Percentiles rank a stretch among this genome's conserved stretches.
Conservation (phyloP, 768 basidiomycete species). For the Podaxis sp. region DNA sequence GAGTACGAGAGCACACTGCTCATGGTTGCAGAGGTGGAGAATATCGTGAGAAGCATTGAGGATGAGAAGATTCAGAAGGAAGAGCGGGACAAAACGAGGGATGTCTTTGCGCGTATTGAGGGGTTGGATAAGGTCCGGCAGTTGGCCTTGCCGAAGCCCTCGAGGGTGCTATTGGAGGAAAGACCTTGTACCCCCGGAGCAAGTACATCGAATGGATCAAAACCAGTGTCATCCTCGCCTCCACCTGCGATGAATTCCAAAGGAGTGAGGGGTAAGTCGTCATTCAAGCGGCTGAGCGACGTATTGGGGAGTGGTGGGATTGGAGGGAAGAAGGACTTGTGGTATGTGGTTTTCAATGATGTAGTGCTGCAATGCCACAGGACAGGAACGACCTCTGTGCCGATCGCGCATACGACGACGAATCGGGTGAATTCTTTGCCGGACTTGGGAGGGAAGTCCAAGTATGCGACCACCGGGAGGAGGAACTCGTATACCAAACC, state of each 20-base stretch:
- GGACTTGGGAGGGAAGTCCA: constrained; percentile 79
- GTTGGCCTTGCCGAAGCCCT: constrained; percentile 86
- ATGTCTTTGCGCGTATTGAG: constrained; percentile 94
- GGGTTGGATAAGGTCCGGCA: constrained; percentile 93
- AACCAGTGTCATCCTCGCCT: constrained; percentile 34
- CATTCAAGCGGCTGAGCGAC: constrained; percentile 86
- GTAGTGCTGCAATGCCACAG: constrained; percentile 90
- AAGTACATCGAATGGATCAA: constrained; percentile 26
- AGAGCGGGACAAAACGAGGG: constrained; percentile 91
- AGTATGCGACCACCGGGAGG: constrained; percentile 79
- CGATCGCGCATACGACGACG: constrained; percentile 63
- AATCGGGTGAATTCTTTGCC: constrained; percentile 74
- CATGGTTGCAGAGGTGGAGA: constrained; percentile 97
- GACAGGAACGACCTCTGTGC: constrained; percentile 83
- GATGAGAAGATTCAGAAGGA: constrained; percentile 98
- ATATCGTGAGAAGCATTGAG: constrained; percentile 93
- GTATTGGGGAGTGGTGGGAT: constrained; percentile 64
- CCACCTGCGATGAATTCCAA: constrained; percentile 41
- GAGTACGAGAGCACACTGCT: constrained; percentile 95
- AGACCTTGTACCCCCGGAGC: constrained; percentile 41
- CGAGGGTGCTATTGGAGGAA: constrained; percentile 85
- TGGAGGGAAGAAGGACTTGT: constrained; percentile 78
- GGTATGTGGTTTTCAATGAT: constrained; percentile 96
- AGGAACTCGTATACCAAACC: constrained; percentile 75
- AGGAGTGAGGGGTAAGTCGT: constrained; percentile 75